Evolutionary conservation across 2,329 filamentous ascomycete genomes (phyloP), one percentile per base, ranked within the genome.

Genomic region (Verticillium tricorpus): DNA sequence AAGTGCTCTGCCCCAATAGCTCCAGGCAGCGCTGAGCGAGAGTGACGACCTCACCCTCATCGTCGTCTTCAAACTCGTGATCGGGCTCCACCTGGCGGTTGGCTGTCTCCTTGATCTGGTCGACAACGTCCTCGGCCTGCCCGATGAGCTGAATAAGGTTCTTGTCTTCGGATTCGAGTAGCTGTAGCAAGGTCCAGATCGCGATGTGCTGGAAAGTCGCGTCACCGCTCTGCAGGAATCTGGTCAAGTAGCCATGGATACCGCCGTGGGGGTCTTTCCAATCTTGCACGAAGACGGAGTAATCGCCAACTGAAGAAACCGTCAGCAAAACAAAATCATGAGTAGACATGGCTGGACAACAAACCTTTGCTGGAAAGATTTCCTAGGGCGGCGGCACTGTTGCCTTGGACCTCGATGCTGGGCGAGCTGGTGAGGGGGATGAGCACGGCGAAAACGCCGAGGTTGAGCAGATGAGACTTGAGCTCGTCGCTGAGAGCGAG

Each of bases 141-240:
- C 91, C 89, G 68, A 99, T 97, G 57, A 92, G 87, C 58, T 89
- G 88, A 65, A 97, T 90, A n/a, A 99, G 82, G 61, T 87, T 89
- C 77, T 91, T 89, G 73, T 99, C 94, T 73, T 96, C 93, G 0
- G 94, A 97, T 77, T 99, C 95, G 58, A 99, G 88, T 3, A 99
- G 85, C 73, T 99, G 95, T 3, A 99, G 85, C 57, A 99, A 79
- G 1, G 95, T 99, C 95, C 95, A 99, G 66, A 98, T 97, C 58
- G 95, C 95, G 72, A 99, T 99, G 74, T 99, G 95, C 77, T 99
- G 95, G 82, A 99, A 99, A 0, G 95, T 99, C 1, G 95, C 89
- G 72, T 99, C 95, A 50, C 93, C 94, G 66, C 93, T 97, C 55
- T 91, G 91, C 19, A 99, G 83, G 82, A 99, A 99, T 60, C 94